These are phyloP conservation scores for Colletotrichum sansevieriae DNA, from an alignment of 2,329 filamentous ascomycete species.

Conservation along the genomic window DNA sequence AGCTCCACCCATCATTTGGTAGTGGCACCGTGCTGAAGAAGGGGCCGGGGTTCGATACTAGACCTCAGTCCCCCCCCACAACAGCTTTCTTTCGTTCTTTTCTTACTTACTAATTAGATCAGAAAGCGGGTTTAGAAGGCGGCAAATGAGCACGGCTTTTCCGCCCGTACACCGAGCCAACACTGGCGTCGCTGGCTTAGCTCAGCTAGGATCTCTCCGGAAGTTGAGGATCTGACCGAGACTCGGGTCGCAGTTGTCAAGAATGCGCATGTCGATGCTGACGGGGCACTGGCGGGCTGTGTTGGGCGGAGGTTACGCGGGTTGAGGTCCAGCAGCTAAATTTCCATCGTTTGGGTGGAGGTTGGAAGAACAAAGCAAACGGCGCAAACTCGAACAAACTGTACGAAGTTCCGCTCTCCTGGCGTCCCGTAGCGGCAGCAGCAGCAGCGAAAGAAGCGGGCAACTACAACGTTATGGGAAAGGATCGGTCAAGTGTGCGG, in stretches of 20 bases:
- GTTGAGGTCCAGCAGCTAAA: not conserved
- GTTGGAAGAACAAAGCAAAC: constrained; percentile 13
- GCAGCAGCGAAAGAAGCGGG: constrained; percentile 7
- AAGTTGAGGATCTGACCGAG: constrained; percentile 19
- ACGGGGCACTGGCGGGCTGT: constrained; percentile 5
- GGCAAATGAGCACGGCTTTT: not conserved
- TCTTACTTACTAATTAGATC: constrained; percentile 5
- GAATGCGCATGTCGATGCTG: constrained; percentile 34
- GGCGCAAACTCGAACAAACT: constrained; percentile 4
- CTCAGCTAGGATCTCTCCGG: constrained; percentile 23
- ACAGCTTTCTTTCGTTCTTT: not conserved
- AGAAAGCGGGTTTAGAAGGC: not conserved
- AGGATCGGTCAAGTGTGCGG: constrained; percentile 15
- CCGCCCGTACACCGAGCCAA: not conserved
- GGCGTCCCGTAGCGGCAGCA: not conserved
- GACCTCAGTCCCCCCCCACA: not conserved
- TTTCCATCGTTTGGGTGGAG: not conserved
- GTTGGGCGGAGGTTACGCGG: not conserved
- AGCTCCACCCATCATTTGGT: constrained; percentile 39
- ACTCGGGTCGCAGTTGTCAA: constrained; percentile 13
- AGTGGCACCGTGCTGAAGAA: constrained; percentile 28
- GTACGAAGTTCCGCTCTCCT: not conserved
- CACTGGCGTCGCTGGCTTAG: not conserved
- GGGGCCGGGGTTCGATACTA: not conserved
- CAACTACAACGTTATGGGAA: constrained; percentile 4